Percentiles rank a stretch among this genome's conserved stretches.
Evolutionary conservation across 257 asterid species (phyloP).

Genomic region (Linaria vulgaris): DNA sequence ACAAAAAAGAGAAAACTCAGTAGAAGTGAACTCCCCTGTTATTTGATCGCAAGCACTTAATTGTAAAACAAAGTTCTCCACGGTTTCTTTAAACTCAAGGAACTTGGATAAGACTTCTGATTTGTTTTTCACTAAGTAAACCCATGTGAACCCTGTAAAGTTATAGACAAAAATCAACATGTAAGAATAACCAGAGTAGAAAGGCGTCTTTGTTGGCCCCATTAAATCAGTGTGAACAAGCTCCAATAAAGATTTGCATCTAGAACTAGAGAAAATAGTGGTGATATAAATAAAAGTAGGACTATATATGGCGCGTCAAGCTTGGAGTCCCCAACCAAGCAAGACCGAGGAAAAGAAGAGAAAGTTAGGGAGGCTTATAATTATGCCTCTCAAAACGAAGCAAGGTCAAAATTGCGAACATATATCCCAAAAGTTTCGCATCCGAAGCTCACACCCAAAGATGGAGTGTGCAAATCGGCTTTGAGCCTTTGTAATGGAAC

Average conservation of each 20-base stretch:
- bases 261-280: no score
- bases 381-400: no score
- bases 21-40: not conserved
- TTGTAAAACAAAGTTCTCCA: not conserved
- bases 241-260: not conserved
- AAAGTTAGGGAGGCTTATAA: no score
- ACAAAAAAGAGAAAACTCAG: not conserved
- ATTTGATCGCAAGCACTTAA: constrained; percentile 2
- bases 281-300: no score
- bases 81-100: not conserved
- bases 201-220: constrained; percentile 20
- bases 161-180: constrained; percentile 16
- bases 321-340: no score
- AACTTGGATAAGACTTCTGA: constrained; percentile 1
- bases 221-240: constrained; percentile 6
- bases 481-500: no score
- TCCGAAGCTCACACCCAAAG: no score
- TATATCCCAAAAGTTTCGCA: no score
- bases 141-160: constrained; percentile 16
- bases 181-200: not conserved
- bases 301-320: no score
- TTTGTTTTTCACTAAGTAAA: constrained; percentile 23
- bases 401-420: no score
- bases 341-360: no score
- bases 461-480: no score